Conservation (phyloP, 768 basidiomycete species). For the Pisolithus marmoratus region DNA sequence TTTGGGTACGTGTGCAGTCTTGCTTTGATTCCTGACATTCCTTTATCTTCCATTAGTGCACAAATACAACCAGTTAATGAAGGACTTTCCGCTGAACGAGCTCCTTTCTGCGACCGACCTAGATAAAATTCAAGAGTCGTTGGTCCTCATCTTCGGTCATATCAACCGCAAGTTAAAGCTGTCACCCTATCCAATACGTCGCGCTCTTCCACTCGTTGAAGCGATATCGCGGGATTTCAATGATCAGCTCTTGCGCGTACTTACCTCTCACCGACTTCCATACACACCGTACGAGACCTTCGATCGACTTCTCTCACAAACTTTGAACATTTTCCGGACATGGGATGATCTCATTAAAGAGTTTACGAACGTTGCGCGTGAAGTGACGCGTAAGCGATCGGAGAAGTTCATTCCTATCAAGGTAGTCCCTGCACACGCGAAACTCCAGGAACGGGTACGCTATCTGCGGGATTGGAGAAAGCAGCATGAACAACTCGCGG, state of each 20-base stretch:
- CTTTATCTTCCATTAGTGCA: slow-evolving; percentile 55
- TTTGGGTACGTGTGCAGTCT: slow-evolving; percentile 45
- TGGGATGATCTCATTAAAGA: slow-evolving; percentile 93
- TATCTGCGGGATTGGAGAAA: slow-evolving; percentile 92
- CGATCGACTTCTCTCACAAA: slow-evolving; percentile 73
- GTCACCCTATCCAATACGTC: slow-evolving; percentile 94
- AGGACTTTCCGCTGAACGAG: slow-evolving; percentile 97
- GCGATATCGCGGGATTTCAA: slow-evolving; percentile 98
- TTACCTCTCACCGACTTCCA: slow-evolving; percentile 86
- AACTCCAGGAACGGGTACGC: slow-evolving; percentile 79
- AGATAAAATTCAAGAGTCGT: slow-evolving; percentile 88
- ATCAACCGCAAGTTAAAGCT: slow-evolving; percentile 93
- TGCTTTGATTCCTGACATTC: neutral
- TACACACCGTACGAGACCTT: slow-evolving; percentile 95
- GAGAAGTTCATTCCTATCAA: slow-evolving; percentile 98
- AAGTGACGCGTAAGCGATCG: slow-evolving; percentile 81
- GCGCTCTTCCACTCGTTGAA: slow-evolving; percentile 93
- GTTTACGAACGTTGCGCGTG: slow-evolving; percentile 88
- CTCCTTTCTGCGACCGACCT: slow-evolving; percentile 94
- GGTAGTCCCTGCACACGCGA: slow-evolving; percentile 83
- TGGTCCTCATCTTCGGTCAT: slow-evolving; percentile 84
- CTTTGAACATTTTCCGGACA: slow-evolving; percentile 71
- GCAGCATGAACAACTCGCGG: slow-evolving; percentile 94
- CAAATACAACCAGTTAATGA: slow-evolving; percentile 98
- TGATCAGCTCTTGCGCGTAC: slow-evolving; percentile 85